Evolutionary conservation across 2,329 filamentous ascomycete genomes (phyloP), one percentile per base, ranked within the genome.

Genomic region (Neopestalotiopsis sp.): DNA sequence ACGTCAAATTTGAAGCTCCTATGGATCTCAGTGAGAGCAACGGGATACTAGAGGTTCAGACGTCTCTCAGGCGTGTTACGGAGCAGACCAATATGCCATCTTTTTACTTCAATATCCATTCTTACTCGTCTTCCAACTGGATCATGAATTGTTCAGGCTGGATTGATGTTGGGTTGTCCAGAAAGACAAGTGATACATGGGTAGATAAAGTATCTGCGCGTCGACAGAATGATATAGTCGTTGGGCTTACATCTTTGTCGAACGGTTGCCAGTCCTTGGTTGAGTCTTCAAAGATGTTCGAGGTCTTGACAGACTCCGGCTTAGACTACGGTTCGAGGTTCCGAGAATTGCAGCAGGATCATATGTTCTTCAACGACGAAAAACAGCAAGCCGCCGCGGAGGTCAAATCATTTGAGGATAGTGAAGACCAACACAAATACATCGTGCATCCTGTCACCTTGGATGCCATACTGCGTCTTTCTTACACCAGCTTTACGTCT

Each of bases 401-500:
- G 14, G 59, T 56, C 14, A 73, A 72, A 69, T 68, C 69, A 30
- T 68, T 72, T 58, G 63, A 69, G 28, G 65, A 70, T 40, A 38
- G 70, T 12, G 69, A 73, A 58, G 59, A 66, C 9, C 3, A 45
- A 56, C 69, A 72, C 58, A 9, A 9, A 4, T 34, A 34, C 32
- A 52, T 73, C n/a, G 67, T 73, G 60, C 72, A 74, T 38, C 72
- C 72, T 4, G 71, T 65, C 4, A 68, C 61, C 9, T 65, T 74
- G 20, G 72, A 72, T 30, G 71, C 69, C 2, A 65, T 72, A 4
- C 69, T 74, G 20, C 72, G 73, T n/a, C 49, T 40, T 2, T 14
- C 32, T 9, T 34, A 56, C 28, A 38, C 32, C 4, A n/a, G 40
- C 13, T 14, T 66, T 3, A 32, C 59, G 10, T 34, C 28, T 34